Base-by-base conservation (phyloP, 306 rosid species). In the Boehmeria nivea region DNA sequence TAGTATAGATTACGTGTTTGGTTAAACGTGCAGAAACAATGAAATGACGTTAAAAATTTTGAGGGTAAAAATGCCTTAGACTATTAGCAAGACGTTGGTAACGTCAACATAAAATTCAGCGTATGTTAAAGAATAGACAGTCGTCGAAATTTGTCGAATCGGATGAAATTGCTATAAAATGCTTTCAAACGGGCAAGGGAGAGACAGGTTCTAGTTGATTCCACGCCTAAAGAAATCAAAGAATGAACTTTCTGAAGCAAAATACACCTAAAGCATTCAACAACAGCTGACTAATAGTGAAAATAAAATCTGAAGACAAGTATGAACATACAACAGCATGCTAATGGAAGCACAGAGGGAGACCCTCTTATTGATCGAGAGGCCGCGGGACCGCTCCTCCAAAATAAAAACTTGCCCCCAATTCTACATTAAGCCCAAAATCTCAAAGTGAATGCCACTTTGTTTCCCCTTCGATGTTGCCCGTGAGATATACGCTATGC, bases 291-390 rank as follows among this genome's bases (percentile, higher is more conserved):
- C 63, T 36, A 48, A 49, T 3, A 28, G 8, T 3, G 8, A 28
- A 8, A 28, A 28, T 20, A 54, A 16, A 65, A 71, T 53, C 59
- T 38, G 60, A 55, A 10, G 59, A 62, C 24, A 63, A 52, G 69
- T 31, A 38, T n/a, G 71, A 64, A 62, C 72, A 83, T 75, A 78
- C 73, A 84, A 62, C 68, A 69, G 51, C 50, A 55, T 65, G 68
- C 63, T 70, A 69, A 53, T 66, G 72, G 71, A 55, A 69, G 61
- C 42, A 55, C 34, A 59, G 70, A 65, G 63, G 75, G 61, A 69
- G 64, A 78, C 44, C 80, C 79, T 73, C 76, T 76, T 63, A 60
- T 67, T 68, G 54, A 64, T 68, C 60, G 23, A 34, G 48, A 38
- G 60, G 49, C 68, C 43, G 37, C 33, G 46, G 83, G 78, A 33